These are phyloP conservation scores for Candida ortonii DNA, from an alignment of 805 yeast genomes.

Conservation along the genomic window DNA sequence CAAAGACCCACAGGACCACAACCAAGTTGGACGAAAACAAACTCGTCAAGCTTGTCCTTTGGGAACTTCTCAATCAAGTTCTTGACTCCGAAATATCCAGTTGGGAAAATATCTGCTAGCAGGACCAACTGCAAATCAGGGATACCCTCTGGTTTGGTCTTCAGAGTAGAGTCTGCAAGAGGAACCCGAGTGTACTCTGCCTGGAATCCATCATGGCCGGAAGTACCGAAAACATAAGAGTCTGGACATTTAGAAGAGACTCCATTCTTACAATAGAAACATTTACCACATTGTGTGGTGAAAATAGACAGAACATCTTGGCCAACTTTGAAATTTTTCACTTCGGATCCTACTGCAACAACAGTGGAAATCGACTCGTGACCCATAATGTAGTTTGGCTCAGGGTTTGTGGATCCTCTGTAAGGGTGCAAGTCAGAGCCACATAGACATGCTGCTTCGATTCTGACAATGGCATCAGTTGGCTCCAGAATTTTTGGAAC, in stretches of 20 bases:
- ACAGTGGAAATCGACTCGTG: conserved; percentile 44
- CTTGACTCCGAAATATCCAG: conserved; percentile 45
- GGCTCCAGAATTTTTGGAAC: conserved; percentile 38
- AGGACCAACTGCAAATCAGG: conserved; percentile 48
- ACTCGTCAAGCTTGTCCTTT: conserved; percentile 6
- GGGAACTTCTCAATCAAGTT: conserved; percentile 34
- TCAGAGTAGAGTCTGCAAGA: conserved; percentile 49
- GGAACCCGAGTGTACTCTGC: conserved; percentile 63
- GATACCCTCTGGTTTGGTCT: conserved; percentile 39
- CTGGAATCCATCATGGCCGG: conserved; percentile 58
- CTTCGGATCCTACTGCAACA: conserved; percentile 37
- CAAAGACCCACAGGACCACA: conserved; percentile 62
- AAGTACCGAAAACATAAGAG: conserved; percentile 50
- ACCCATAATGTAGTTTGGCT: conserved; percentile 41
- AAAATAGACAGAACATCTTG: conserved; percentile 47
- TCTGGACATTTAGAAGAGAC: conserved; percentile 51
- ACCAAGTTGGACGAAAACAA: conserved; percentile 50
- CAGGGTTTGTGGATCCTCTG: conserved; percentile 47
- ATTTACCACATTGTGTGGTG: conserved; percentile 57
- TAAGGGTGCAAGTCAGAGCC: conserved; percentile 56
- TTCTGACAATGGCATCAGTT: conserved; percentile 46
- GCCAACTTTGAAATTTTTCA: conserved; percentile 38
- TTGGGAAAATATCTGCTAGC: conserved; percentile 65
- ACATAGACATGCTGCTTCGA: conserved; percentile 47
- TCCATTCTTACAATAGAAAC: conserved; percentile 50